Conservation (phyloP, 768 basidiomycete species). For the Mycena galericulata region DNA sequence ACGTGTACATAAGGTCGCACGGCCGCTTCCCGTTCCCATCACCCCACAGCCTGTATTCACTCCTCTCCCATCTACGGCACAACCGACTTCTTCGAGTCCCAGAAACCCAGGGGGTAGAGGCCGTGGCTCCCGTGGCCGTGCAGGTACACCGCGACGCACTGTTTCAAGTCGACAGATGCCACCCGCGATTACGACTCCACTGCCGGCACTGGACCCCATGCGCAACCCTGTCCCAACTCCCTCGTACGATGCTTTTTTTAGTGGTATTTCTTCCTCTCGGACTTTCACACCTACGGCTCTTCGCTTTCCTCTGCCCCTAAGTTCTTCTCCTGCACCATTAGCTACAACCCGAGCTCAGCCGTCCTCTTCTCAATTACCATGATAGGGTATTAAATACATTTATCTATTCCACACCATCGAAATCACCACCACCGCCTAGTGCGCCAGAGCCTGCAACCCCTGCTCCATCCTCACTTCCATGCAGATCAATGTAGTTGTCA, state of each 20-base stretch:
- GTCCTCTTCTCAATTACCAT: not conserved
- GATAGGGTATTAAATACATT: too few species aligned
- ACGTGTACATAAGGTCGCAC: not conserved
- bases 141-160: not conserved
- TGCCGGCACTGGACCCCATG: not conserved
- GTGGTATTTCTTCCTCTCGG: not conserved
- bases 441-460: too few species aligned
- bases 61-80: not conserved
- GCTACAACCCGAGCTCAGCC: too few species aligned
- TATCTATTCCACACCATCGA: too few species aligned
- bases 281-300: not conserved
- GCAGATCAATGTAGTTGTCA: slow-evolving; percentile 30
- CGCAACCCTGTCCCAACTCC: too few species aligned
- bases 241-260: slow-evolving; percentile 9
- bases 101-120: not conserved
- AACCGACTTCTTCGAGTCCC: not conserved
- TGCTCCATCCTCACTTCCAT: slow-evolving; percentile 15
- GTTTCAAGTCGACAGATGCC: not conserved
- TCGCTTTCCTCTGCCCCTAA: not conserved
- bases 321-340: not conserved
- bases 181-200: not conserved
- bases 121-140: not conserved
- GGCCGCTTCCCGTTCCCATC: not conserved
- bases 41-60: slow-evolving; percentile 7
- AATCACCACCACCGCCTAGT: too few species aligned